Conservation (phyloP, 176 grass and related monocot genomes). For the Puya raimondii region DNA sequence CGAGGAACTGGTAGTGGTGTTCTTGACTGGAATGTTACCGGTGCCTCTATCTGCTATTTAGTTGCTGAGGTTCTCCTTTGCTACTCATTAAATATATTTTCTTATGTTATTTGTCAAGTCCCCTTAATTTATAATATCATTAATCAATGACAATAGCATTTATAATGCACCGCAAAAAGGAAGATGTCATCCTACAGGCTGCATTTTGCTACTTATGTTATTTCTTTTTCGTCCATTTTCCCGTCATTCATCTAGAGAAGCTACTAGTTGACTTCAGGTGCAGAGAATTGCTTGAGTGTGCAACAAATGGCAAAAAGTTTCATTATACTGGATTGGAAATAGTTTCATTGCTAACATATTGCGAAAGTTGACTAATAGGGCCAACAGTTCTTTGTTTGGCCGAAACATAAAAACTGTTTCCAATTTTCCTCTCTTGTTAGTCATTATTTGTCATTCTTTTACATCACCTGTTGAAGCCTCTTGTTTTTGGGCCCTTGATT, state of each 20-base stretch:
- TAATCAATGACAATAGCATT: not conserved
- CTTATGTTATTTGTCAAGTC: not conserved
- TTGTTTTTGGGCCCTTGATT: too few relatives aligned
- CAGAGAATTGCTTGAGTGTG: not conserved
- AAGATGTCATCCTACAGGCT: not conserved
- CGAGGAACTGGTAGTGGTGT: constrained; percentile 17
- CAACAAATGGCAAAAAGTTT: not conserved
- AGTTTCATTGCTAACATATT: too few relatives aligned
- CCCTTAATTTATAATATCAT: not conserved
- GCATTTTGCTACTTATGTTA: not conserved
- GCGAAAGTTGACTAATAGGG: too few relatives aligned
- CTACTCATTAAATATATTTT: not conserved
- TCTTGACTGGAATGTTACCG: constrained; percentile 43
- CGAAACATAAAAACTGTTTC: not conserved
- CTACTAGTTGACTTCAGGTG: not conserved
- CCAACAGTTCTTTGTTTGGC: too few relatives aligned
- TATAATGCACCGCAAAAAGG: not conserved
- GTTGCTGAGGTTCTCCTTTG: constrained; percentile 24
- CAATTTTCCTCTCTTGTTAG: constrained; percentile 1
- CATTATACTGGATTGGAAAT: too few relatives aligned
- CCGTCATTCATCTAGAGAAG: not conserved
- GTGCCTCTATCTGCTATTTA: constrained; percentile 51
- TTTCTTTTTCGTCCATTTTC: not conserved
- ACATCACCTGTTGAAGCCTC: not conserved
- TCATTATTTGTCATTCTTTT: not conserved